Percentiles rank a stretch among this genome's conserved stretches.
Evolutionary conservation across 257 asterid species (phyloP).

Genomic region (Ehretia macrophylla): DNA sequence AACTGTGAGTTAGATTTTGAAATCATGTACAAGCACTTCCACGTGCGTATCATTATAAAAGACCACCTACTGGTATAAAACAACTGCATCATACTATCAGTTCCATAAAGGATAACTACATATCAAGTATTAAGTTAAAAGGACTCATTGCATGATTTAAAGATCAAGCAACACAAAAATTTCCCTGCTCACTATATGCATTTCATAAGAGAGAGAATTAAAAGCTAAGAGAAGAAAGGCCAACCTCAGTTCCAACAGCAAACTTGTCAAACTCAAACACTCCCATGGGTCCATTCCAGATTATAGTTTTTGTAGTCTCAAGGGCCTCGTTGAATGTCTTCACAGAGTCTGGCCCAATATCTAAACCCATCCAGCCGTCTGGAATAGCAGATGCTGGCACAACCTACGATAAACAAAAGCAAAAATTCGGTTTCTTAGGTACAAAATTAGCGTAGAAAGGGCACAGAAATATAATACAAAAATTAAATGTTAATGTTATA

Average conservation of each 20-base stretch:
- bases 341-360: slow-evolving; percentile 74
- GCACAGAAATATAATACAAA: background rate
- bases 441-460: background rate
- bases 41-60: too few species aligned
- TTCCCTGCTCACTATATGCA: background rate
- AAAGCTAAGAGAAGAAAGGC: background rate
- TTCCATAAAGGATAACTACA: background rate
- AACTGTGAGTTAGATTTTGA: too few species aligned
- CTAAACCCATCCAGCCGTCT: slow-evolving; percentile 94
- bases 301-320: slow-evolving; percentile 70
- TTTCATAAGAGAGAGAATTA: too few species aligned
- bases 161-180: background rate
- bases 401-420: slow-evolving; percentile 30
- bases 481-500: background rate
- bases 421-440: background rate
- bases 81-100: too few species aligned
- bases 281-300: slow-evolving; percentile 97
- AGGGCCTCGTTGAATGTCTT: slow-evolving; percentile 74
- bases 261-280: slow-evolving; percentile 89
- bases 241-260: slow-evolving; percentile 79
- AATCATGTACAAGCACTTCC: too few species aligned
- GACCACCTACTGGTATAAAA: too few species aligned
- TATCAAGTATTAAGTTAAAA: background rate
- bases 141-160: background rate
- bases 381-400: slow-evolving; percentile 77